Percentiles rank a stretch among this genome's conserved stretches.
Conservation (phyloP, 2,329 filamentous ascomycete genomes). For the Grosmannia huntii region DNA sequence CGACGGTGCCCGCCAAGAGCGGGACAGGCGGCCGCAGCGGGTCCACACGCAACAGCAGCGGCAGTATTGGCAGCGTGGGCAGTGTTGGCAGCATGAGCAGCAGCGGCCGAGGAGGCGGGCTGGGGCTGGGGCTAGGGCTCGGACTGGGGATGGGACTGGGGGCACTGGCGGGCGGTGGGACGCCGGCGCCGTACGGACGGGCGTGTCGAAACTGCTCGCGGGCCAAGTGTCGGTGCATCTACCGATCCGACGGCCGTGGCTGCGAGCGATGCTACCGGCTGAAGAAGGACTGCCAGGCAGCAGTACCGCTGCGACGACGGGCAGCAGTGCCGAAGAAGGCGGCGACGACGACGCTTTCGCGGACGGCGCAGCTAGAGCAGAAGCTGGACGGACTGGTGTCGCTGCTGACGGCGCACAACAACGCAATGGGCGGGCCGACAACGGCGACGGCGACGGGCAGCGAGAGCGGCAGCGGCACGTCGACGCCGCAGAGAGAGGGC, state of each 20-base stretch:
- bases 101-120: not conserved
- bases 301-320: slow-evolving; percentile 27
- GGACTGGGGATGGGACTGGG: too few relatives aligned
- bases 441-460: not conserved
- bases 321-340: slow-evolving; percentile 19
- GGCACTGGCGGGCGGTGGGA: not conserved
- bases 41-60: too few relatives aligned
- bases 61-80: too few relatives aligned
- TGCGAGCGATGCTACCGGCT: slow-evolving; percentile 32
- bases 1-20: too few relatives aligned
- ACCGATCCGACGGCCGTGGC: slow-evolving; percentile 17
- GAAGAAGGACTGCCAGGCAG: slow-evolving; percentile 33
- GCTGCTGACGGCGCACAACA: slow-evolving; percentile 21
- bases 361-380: slow-evolving; percentile 33
- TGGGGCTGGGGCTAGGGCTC: not conserved
- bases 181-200: slow-evolving; percentile 24
- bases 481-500: not conserved
- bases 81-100: too few relatives aligned
- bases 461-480: not conserved
- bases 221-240: slow-evolving; percentile 35
- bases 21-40: too few relatives aligned
- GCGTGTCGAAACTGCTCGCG: slow-evolving; percentile 34
- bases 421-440: not conserved
- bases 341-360: slow-evolving; percentile 15
- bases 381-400: slow-evolving; percentile 36